Evolutionary conservation across 2,329 filamentous ascomycete species (phyloP).

Genomic region (Ophiostoma ips): DNA sequence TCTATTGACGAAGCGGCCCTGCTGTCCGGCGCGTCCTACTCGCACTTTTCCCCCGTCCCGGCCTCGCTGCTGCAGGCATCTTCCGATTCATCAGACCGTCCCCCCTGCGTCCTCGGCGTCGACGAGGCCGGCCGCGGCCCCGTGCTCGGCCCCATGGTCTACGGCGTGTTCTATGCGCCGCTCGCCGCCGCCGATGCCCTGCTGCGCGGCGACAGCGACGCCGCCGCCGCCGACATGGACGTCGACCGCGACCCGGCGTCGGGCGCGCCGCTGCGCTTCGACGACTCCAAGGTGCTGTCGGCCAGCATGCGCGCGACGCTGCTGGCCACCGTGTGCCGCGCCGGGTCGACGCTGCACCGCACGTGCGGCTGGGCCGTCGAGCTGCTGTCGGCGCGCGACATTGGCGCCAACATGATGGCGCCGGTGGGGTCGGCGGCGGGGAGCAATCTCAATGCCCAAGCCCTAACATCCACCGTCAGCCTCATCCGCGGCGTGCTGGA

Average conservation of each 20-base stretch:
- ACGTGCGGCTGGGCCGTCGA: slow-evolving; percentile 73
- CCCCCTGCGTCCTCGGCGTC: slow-evolving; percentile 66
- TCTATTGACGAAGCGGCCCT: slow-evolving; percentile 47
- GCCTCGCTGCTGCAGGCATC: slow-evolving; percentile 35
- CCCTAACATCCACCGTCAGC: slow-evolving; percentile 77
- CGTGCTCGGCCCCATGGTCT: slow-evolving; percentile 73
- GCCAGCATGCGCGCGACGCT: slow-evolving; percentile 63
- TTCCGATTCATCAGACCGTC: slow-evolving; percentile 10
- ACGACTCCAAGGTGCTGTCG: slow-evolving; percentile 88
- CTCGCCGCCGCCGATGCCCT: slow-evolving; percentile 55
- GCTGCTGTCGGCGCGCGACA: slow-evolving; percentile 71
- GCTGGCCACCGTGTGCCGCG: slow-evolving; percentile 54
- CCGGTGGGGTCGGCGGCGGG: slow-evolving; percentile 34
- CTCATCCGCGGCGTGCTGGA: slow-evolving; percentile 67
- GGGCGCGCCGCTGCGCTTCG: slow-evolving; percentile 60
- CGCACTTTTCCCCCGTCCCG: slow-evolving; percentile 58
- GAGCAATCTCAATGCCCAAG: slow-evolving; percentile 94
- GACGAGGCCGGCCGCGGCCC: slow-evolving; percentile 91
- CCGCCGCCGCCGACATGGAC: too few relatives aligned
- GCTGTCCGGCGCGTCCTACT: slow-evolving; percentile 52
- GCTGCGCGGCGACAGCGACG: slow-evolving; percentile 42
- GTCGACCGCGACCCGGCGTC: slow-evolving; percentile 5
- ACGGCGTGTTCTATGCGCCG: slow-evolving; percentile 63
- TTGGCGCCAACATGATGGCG: slow-evolving; percentile 66
- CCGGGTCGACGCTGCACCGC: slow-evolving; percentile 30